Evolutionary conservation across 2,329 filamentous ascomycete species (phyloP), one percentile per base, ranked within the genome.

Genomic region (Paramyrothecium sp.): DNA sequence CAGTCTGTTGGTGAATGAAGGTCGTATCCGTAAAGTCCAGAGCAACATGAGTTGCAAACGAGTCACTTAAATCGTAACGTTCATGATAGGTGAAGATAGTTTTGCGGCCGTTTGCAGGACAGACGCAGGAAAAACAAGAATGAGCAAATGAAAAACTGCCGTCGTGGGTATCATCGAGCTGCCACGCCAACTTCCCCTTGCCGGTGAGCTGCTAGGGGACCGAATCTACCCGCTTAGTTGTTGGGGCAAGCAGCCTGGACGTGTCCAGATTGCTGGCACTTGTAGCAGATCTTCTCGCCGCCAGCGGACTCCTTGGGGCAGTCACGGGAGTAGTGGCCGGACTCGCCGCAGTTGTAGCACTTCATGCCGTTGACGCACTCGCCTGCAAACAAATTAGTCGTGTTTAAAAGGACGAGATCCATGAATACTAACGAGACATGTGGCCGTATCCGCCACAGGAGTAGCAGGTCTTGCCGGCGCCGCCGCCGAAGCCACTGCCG

Each of bases 301-400:
- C 86, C 85, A 67, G 88, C 86, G 59, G 91, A 90, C 80, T 97
- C 94, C 74, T 94, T 93, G 69, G 93, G 90, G 85, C 95, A 99
- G 78, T 99, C 95, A 65, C 94, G 90, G 65, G 91, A 96, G 75
- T 97, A 87, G 79, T 98, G 94, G 61, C 95, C 94, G 67, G 94
- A 90, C 82, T 97, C 92, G 71, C 86, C 86, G 67, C 95, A 98
- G 87, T 97, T 97, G 88, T 98, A 99, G 89, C 95, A 99, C 85
- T 98, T 98, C 84, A 96, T 94, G 71, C 95, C 95, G 77, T 98
- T 96, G 69, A 94, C 96, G 80, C 95, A 99, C 80, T 98, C 95
- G 67, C 85, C 84, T 86, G 57, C 20, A 53, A n/a, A 19, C 52
- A 53, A 53, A 51, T 69, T 63, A 69, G 67, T 48, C n/a, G n/a